Percentiles rank a stretch among this genome's conserved stretches.
These are phyloP conservation scores for Candida awuae DNA, from an alignment of 805 yeast genomes.

Conservation along the genomic window DNA sequence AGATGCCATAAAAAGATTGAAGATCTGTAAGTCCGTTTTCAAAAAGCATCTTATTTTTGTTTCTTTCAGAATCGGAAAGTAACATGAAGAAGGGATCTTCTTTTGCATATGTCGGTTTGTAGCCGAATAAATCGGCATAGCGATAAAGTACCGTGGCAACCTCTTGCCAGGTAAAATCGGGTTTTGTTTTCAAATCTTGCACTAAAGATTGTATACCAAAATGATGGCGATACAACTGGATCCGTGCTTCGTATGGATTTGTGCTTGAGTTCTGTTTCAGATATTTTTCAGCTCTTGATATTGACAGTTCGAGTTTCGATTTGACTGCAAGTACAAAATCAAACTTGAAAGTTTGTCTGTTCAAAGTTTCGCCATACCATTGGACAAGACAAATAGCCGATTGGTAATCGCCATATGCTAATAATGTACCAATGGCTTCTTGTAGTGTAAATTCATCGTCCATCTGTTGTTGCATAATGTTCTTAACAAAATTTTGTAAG, in stretches of 20 bases:
- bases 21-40: neutral
- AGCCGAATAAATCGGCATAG: constrained; percentile 20
- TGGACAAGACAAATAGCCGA: constrained; percentile 21
- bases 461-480: constrained; percentile 11
- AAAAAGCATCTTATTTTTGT: constrained; percentile 3
- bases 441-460: constrained; percentile 7
- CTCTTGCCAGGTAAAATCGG: constrained; percentile 14
- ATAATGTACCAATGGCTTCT: constrained; percentile 15
- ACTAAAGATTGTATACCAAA: constrained; percentile 18
- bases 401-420: constrained; percentile 22
- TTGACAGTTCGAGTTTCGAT: constrained; percentile 15
- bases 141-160: constrained; percentile 16
- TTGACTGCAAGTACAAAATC: constrained; percentile 15
- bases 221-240: constrained; percentile 12
- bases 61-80: constrained; percentile 1
- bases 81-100: constrained; percentile 3
- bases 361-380: constrained; percentile 18
- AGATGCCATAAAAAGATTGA: constrained; percentile 12
- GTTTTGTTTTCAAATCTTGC: constrained; percentile 4
- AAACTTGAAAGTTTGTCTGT: constrained; percentile 9
- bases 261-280: neutral
- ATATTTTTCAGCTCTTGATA: constrained; percentile 19
- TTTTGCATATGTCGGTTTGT: constrained; percentile 17
- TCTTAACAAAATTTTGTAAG: constrained; percentile 14
- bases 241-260: constrained; percentile 5